These are phyloP conservation scores for Phytophthora parvispora DNA, from an alignment of 352 stramenopile species.

Conservation along the genomic window DNA sequence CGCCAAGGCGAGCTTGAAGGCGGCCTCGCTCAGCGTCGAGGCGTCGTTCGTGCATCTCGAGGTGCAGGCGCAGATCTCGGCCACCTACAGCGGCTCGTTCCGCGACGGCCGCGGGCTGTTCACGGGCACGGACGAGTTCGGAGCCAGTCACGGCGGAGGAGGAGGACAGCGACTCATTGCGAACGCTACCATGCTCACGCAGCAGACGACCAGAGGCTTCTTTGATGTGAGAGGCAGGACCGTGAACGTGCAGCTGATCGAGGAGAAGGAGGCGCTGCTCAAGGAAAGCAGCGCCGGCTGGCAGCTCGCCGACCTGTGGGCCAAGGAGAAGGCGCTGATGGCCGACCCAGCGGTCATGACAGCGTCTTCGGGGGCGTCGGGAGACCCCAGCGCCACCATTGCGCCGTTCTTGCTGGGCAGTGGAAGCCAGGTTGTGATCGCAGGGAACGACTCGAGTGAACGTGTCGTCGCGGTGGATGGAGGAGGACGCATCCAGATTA, in stretches of 20 bases:
- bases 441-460: conserved; percentile 6
- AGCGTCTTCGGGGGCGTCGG: conserved; percentile 3
- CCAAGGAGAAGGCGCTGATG: conserved; percentile 37
- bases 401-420: conserved; percentile 62
- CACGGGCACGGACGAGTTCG: conserved; percentile 48
- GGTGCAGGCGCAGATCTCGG: conserved; percentile 36
- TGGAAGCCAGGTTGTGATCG: conserved; percentile 35
- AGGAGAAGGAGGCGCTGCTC: conserved; percentile 45
- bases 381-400: conserved; percentile 35
- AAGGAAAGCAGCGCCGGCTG: conserved; percentile 57
- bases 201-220: conserved; percentile 49
- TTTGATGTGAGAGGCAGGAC: conserved; percentile 59
- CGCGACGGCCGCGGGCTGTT: conserved; percentile 38
- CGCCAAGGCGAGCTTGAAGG: conserved; percentile 42
- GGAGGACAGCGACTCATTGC: conserved; percentile 57
- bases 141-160: conserved; percentile 67
- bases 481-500: conserved; percentile 72
- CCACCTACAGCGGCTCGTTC: conserved; percentile 47
- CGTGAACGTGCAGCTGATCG: conserved; percentile 19
- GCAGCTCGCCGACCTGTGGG: conserved; percentile 65
- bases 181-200: conserved; percentile 41
- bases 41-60: conserved; percentile 76
- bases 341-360: conserved; percentile 23
- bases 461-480: conserved; percentile 36
- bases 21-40: conserved; percentile 60